phyloP scores from a whole-genome alignment of 345 rosid species.

The Excoecaria agallocha region DNA sequence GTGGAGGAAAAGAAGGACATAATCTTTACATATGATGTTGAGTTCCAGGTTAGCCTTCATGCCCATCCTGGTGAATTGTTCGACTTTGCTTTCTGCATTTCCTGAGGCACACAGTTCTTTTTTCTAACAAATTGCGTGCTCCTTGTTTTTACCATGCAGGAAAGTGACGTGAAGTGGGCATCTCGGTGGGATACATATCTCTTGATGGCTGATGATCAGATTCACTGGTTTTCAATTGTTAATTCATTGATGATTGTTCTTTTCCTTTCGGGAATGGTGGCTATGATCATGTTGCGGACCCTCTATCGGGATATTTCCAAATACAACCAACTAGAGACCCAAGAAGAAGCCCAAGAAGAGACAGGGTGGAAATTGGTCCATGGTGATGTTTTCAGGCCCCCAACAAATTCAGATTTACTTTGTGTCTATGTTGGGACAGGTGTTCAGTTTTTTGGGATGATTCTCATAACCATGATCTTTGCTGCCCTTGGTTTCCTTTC shows the following conservation, averaged over 20 bases:
- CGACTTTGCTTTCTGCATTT: neutral
- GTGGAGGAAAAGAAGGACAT: constrained; percentile 71
- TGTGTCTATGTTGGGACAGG: constrained; percentile 90
- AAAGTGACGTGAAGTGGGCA: constrained; percentile 92
- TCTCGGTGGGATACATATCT: constrained; percentile 96
- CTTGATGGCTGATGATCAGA: constrained; percentile 89
- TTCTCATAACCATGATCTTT: constrained; percentile 82
- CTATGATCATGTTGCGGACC: constrained; percentile 93
- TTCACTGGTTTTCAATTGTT: constrained; percentile 92
- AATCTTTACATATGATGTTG: constrained; percentile 84
- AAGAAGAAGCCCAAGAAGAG: constrained; percentile 92
- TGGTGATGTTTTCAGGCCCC: constrained; percentile 91
- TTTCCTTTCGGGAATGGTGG: constrained; percentile 97
- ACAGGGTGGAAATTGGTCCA: constrained; percentile 95
- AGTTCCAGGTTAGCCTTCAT: constrained; percentile 59
- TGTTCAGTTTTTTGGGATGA: constrained; percentile 86
- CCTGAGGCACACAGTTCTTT: constrained; percentile 1
- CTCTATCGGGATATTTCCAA: constrained; percentile 88
- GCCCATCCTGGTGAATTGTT: neutral
- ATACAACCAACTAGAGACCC: constrained; percentile 92
- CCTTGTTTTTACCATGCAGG: constrained; percentile 38
- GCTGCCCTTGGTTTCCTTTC: constrained; percentile 89
- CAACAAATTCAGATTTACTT: constrained; percentile 63
- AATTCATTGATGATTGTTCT: constrained; percentile 93
- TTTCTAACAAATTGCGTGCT: neutral